Conservation (phyloP, 768 basidiomycete species). For the Tylopilus vinaceipallidus region DNA sequence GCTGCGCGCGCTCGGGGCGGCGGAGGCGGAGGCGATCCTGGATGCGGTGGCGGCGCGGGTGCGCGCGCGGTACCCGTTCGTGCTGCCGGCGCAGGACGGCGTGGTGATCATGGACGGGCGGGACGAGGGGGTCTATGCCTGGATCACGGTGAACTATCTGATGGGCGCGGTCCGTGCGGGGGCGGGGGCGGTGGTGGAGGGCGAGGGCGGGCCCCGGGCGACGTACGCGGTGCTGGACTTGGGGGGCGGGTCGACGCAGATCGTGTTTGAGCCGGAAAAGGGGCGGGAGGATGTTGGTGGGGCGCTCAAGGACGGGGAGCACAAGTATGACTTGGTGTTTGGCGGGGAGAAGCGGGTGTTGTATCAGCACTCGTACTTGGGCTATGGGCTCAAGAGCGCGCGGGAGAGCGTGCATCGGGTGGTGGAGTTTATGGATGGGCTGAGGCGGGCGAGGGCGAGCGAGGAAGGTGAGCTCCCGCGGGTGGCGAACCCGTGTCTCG, state of each 20-base stretch:
- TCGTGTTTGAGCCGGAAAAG: slow-evolving; percentile 88
- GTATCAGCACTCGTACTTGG: slow-evolving; percentile 98
- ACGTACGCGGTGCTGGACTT: slow-evolving; percentile 93
- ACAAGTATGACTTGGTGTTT: slow-evolving; percentile 83
- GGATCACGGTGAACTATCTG: slow-evolving; percentile 97
- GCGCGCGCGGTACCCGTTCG: slow-evolving; percentile 64
- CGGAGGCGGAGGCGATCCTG: slow-evolving; percentile 68
- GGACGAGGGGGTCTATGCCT: slow-evolving; percentile 97
- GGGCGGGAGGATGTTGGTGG: slow-evolving; percentile 36
- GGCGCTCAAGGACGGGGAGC: slow-evolving; percentile 74
- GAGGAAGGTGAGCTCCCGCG: slow-evolving; percentile 2
- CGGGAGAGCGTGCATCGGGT: slow-evolving; percentile 82
- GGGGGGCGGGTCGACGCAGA: slow-evolving; percentile 96
- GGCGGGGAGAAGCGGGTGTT: slow-evolving; percentile 68
- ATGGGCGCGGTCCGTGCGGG: slow-evolving; percentile 66
- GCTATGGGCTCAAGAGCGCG: slow-evolving; percentile 92
- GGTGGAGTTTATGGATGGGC: slow-evolving; percentile 77
- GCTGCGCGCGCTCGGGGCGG: no score
- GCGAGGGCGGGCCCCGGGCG: slow-evolving; percentile 38
- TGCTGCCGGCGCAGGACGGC: slow-evolving; percentile 52
- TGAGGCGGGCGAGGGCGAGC: slow-evolving; percentile 30
- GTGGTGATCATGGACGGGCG: slow-evolving; percentile 93
- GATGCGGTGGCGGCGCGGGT: slow-evolving; percentile 66
- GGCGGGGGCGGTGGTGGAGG: no score
- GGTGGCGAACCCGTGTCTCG: slow-evolving; percentile 75